Evolutionary conservation across 2,329 filamentous ascomycete species (phyloP).

Genomic region (Alternaria triticina): DNA sequence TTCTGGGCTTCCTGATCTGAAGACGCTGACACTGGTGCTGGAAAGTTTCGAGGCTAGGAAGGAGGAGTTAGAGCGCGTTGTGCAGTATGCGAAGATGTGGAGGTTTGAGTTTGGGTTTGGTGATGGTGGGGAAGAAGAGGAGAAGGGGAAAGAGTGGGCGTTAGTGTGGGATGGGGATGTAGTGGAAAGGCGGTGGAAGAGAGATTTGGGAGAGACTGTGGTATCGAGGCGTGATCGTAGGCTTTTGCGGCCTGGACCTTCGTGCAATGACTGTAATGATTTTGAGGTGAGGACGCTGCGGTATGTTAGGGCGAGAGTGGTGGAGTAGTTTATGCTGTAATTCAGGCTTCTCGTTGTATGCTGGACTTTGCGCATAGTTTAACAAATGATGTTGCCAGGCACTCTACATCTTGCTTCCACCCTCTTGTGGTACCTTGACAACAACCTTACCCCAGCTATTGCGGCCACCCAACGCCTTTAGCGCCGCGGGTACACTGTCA

Average conservation of each 20-base stretch:
- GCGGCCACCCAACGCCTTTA: slow-evolving; percentile 77
- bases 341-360: neutral
- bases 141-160: slow-evolving; percentile 3
- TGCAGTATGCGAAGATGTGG: slow-evolving; percentile 40
- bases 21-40: slow-evolving; percentile 28
- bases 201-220: neutral
- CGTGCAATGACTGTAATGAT: neutral
- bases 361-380: neutral
- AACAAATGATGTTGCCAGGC: neutral
- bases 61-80: slow-evolving; percentile 30
- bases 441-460: slow-evolving; percentile 98
- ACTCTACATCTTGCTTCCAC: slow-evolving; percentile 44
- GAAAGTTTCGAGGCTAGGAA: slow-evolving; percentile 36
- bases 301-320: neutral
- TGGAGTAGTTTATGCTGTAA: neutral
- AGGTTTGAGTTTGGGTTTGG: slow-evolving; percentile 30
- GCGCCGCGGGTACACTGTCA: slow-evolving; percentile 76
- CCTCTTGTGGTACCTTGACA: slow-evolving; percentile 75
- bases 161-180: slow-evolving; percentile 35
- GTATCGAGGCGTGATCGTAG: neutral
- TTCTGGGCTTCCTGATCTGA: slow-evolving; percentile 22
- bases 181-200: slow-evolving; percentile 19
- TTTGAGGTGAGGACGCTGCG: slow-evolving; percentile 13
- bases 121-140: neutral
- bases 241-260: neutral